Evolutionary conservation across 2,329 filamentous ascomycete species (phyloP), one percentile per base, ranked within the genome.

Genomic region (Monascus ruber): DNA sequence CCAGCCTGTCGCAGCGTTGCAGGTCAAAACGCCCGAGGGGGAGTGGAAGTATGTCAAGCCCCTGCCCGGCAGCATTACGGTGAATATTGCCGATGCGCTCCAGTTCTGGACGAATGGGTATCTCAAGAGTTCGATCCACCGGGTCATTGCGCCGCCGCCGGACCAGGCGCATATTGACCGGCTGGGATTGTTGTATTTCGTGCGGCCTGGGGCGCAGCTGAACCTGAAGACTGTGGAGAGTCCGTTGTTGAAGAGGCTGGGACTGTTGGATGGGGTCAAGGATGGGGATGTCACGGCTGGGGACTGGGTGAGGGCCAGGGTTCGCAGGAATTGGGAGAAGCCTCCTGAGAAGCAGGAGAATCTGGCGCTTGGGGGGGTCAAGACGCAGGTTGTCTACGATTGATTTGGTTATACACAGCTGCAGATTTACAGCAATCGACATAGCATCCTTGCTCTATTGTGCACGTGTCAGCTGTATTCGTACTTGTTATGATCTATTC

Each of bases 1-100:
- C 2, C 74, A 77, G 46, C 73, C 74, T 0, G 67, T 77, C 0
- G 71, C 73, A 0, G 73, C 66, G 0, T 58, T 78, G 5, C 74
- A 78, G 51, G 71, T 77, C 17, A 66, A 68, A 11, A 62, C 60
- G 5, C 50, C 59, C 1, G 59, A 64, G 0, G 61, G 63, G 0
- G 47, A 64, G 1, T 74, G 71, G 71, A 70, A 67, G 33, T 73
- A 63, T 50, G 65, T 70, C 0, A 64, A 63, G 31, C 66, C 70
- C 0, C 58, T 66, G 0, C 58, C 66, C 1, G 70, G 63, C 0
- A 68, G 60, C 5, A 59, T 73, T n/a, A 69, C 68, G 0, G 69
- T 73, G 24, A 74, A 73, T 40, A 62, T 71, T 0, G 68, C 65
- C 5, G 71, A 74, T 44, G 64, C 69, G 0, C 49, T 74, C 8